phyloP scores from a whole-genome alignment of 306 rosid genomes.

The Quercus berberidifolia region DNA sequence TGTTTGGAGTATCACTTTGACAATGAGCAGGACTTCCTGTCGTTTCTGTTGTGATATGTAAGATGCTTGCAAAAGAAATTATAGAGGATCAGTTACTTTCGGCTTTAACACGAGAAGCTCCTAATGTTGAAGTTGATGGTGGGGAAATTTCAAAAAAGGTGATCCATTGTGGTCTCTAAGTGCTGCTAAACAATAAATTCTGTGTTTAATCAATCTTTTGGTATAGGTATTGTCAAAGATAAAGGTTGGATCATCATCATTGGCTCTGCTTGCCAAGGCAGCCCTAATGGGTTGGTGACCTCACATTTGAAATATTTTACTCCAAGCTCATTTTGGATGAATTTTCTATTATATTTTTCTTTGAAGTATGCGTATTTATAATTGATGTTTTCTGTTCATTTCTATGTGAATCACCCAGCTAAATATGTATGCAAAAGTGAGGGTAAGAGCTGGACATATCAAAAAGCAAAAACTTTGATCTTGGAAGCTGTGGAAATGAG shows the following conservation, averaged over 20 bases:
- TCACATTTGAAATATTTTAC: slow-evolving; percentile 3
- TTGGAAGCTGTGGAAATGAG: slow-evolving; percentile 83
- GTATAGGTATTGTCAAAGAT: slow-evolving; percentile 77
- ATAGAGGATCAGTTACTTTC: slow-evolving; percentile 80
- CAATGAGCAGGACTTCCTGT: slow-evolving; percentile 21
- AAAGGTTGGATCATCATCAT: slow-evolving; percentile 80
- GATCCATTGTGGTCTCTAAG: slow-evolving; percentile 9
- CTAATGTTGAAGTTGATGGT: slow-evolving; percentile 54
- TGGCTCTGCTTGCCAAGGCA: slow-evolving; percentile 86
- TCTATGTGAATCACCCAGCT: slow-evolving; percentile 52
- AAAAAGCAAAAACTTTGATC: slow-evolving; percentile 82
- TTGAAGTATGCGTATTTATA: slow-evolving; percentile 7
- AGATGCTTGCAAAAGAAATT: slow-evolving; percentile 96
- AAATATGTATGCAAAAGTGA: slow-evolving; percentile 83
- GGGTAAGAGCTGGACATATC: slow-evolving; percentile 78
- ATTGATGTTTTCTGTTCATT: slow-evolving; percentile 25
- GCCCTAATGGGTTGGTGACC: slow-evolving; percentile 78
- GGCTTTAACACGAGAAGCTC: slow-evolving; percentile 63
- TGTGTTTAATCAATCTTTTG: slow-evolving; percentile 32
- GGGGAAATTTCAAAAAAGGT: slow-evolving; percentile 71
- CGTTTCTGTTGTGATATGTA: slow-evolving; percentile 19
- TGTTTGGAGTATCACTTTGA: slow-evolving; percentile 19
- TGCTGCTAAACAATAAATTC: neutral
- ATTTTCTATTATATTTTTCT: slow-evolving; percentile 13
- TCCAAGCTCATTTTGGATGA: slow-evolving; percentile 17